Evolutionary conservation across 164 flowering plant species (phyloP), one percentile per base, ranked within the genome.

Genomic region (Tetrastigma voinierianum): DNA sequence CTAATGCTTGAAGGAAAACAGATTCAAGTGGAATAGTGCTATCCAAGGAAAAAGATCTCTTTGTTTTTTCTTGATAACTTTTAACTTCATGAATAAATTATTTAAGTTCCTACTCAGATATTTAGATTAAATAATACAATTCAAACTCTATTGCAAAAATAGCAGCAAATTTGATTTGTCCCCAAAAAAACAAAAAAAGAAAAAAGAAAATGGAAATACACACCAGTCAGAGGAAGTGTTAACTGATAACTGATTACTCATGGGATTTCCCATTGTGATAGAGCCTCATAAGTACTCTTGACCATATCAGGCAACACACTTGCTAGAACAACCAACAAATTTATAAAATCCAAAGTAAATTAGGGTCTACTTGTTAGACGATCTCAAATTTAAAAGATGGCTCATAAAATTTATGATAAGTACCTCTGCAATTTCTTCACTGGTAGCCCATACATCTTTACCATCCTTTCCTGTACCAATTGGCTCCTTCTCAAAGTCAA

Each of bases 401-500:
- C 45, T 21, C 51, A 51, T 45, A 14, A 15, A 40, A 66, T 17
- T 60, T 32, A 7, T 7, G 6, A 32, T 32, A 17, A 57, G 63
- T 75, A 72, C 98, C 83, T 90, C 78, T 20, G 98, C 90, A 62
- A 93, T 67, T 84, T 93, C 98, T 72, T 90, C 88, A 45, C 81
- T 85, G 2, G 96, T 71, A 59, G 98, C 96, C 98, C 98, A 93
- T 62, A 93, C 77, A 43, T 69, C 71, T 67, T 88, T 89, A 16
- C 98, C 98, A 78, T 93, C 92, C 74, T 90, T 89, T 20, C 89
- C 85, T 7, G 67, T 86, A 21, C 98, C 98, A 72, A 93, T 85
- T 21, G 98, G 96, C 71, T 93, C 92, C 70, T 81, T 90, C 10
- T 90, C 87, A 73, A 90, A 93, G 78, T 93, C 92, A 69, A 93